A percentile compares a stretch with the other conserved stretches of the same genome.
Evolutionary conservation across 176 grass and related monocot species (phyloP).

Genomic region (Lolium rigidum): DNA sequence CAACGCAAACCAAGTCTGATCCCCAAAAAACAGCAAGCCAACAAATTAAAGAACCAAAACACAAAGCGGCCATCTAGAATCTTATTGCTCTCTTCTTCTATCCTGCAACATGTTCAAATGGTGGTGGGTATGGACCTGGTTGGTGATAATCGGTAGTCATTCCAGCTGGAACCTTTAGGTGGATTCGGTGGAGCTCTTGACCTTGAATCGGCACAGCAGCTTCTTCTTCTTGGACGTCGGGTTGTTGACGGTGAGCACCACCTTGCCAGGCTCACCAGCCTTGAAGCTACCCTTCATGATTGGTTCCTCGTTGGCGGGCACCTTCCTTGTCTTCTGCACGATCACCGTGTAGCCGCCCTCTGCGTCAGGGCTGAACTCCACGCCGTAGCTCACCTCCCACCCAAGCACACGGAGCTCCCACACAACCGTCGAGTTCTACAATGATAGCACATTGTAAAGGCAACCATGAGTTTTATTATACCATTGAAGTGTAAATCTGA

Average conservation of each 20-base stretch:
- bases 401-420: conserved; percentile 92
- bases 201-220: conserved; percentile 87
- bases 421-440: conserved; percentile 68
- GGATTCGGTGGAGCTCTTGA: conserved; percentile 60
- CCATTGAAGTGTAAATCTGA: not conserved
- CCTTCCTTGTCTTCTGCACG: conserved; percentile 88
- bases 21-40: conserved; percentile 65
- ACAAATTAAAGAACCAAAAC: conserved; percentile 71
- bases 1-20: conserved; percentile 62
- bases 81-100: conserved; percentile 60
- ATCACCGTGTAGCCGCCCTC: conserved; percentile 87
- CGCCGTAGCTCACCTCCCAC: conserved; percentile 81
- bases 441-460: not conserved
- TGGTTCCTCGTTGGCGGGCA: conserved; percentile 69
- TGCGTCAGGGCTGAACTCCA: conserved; percentile 66
- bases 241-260: conserved; percentile 76
- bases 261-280: conserved; percentile 67
- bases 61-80: conserved; percentile 45
- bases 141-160: conserved; percentile 23
- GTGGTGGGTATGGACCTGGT: conserved; percentile 58
- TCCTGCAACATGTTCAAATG: conserved; percentile 62
- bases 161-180: conserved; percentile 26
- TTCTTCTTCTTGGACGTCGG: conserved; percentile 90
- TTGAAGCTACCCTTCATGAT: conserved; percentile 90
- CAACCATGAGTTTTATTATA: not conserved